Conservation (phyloP, 2,329 filamentous ascomycete species). For the Aspergillus sp. region DNA sequence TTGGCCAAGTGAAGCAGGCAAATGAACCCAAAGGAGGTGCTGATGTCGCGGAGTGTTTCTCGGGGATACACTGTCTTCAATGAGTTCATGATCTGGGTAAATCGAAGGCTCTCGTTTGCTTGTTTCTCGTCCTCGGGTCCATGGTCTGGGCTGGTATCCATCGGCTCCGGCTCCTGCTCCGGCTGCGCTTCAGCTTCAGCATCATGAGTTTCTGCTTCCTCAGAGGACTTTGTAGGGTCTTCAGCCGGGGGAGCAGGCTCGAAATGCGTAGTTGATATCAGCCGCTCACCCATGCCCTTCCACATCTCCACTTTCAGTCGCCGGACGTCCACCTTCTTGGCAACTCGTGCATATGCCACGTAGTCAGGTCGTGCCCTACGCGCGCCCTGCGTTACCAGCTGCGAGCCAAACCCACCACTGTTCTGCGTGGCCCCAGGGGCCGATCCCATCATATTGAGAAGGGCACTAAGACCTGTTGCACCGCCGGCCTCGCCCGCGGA, state of each 20-base stretch:
- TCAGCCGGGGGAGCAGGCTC: constrained; percentile 31
- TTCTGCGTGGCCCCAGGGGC: constrained; percentile 44
- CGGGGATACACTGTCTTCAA: constrained; percentile 84
- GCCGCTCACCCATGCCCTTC: constrained; percentile 58
- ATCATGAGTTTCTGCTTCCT: constrained; percentile 19
- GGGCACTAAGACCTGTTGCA: constrained; percentile 40
- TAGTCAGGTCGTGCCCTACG: constrained; percentile 63
- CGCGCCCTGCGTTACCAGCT: constrained; percentile 63
- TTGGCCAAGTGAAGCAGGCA: constrained; percentile 88
- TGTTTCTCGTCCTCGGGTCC: constrained; percentile 33
- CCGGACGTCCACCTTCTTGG: constrained; percentile 68
- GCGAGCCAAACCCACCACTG: constrained; percentile 60
- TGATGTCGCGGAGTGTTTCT: constrained; percentile 87
- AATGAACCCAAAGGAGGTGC: constrained; percentile 91
- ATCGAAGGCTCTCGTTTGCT: constrained; percentile 66
- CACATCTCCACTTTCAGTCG: constrained; percentile 67
- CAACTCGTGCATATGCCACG: constrained; percentile 65
- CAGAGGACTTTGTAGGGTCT: constrained; percentile 22
- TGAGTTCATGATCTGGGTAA: constrained; percentile 89
- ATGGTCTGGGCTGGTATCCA: constrained; percentile 30
- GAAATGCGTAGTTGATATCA: constrained; percentile 42
- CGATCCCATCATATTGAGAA: constrained; percentile 43
- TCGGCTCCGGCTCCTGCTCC: constrained; percentile 30
- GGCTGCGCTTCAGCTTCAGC: constrained; percentile 36
- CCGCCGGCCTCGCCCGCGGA: constrained; percentile 37